Evolutionary conservation across 2,329 filamentous ascomycete genomes (phyloP).

Genomic region (Aureobasidium sp.): DNA sequence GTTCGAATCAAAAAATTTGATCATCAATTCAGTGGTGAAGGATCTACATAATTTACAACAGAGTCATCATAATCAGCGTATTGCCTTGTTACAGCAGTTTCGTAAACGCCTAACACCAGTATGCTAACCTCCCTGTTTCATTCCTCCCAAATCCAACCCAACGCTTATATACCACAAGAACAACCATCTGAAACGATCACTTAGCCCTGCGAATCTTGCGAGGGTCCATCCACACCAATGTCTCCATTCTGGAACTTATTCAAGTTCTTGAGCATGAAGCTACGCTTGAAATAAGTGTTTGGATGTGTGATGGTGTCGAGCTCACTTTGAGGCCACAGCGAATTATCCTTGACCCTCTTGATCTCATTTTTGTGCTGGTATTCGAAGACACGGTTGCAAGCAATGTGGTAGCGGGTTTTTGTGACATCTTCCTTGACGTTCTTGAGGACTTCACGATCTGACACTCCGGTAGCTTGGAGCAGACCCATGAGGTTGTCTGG

Average conservation of each 20-base stretch:
- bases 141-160: not conserved
- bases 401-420: slow-evolving; percentile 84
- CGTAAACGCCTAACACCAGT: not conserved
- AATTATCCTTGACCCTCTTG: slow-evolving; percentile 45
- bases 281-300: slow-evolving; percentile 96
- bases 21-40: not conserved
- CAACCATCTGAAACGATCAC: not conserved
- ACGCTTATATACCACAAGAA: not conserved
- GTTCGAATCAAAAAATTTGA: no score
- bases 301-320: slow-evolving; percentile 95
- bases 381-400: slow-evolving; percentile 94
- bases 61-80: not conserved
- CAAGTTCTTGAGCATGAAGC: slow-evolving; percentile 79
- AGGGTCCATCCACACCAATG: slow-evolving; percentile 29
- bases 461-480: slow-evolving; percentile 71
- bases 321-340: slow-evolving; percentile 53
- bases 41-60: not conserved
- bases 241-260: slow-evolving; percentile 39
- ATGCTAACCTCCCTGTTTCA: not conserved
- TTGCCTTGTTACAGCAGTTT: not conserved
- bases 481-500: slow-evolving; percentile 75
- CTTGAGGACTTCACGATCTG: slow-evolving; percentile 67
- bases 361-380: slow-evolving; percentile 62
- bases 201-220: not conserved
- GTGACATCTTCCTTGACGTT: slow-evolving; percentile 84